Conservation (phyloP, 805 yeast genomes). For the Saccharomycopsis malanga region DNA sequence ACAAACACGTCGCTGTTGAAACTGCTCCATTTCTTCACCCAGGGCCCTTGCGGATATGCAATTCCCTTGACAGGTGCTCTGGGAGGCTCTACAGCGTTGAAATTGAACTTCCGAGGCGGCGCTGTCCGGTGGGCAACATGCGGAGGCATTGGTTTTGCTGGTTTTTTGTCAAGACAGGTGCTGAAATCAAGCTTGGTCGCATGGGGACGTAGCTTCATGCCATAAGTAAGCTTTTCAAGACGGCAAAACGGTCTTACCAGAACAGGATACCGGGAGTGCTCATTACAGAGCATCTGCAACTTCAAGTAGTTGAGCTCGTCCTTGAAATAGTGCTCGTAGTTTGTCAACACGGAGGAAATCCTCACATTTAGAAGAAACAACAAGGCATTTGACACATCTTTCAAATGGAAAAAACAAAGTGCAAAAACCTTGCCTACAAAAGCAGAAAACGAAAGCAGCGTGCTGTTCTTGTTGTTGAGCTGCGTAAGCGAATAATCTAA, state of each 20-base stretch:
- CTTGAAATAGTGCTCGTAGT: constrained; percentile 23
- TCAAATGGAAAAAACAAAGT: constrained; percentile 41
- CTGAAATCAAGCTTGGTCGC: neutral
- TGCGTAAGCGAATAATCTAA: constrained; percentile 42
- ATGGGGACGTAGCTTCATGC: constrained; percentile 8
- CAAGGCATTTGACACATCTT: constrained; percentile 44
- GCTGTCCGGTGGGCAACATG: neutral
- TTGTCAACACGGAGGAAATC: constrained; percentile 32
- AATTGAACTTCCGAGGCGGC: constrained; percentile 15
- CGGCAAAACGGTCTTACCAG: constrained; percentile 30
- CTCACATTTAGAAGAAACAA: constrained; percentile 51
- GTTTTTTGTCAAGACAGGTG: neutral
- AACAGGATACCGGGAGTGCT: constrained; percentile 25
- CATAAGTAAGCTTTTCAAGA: constrained; percentile 29
- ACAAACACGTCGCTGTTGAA: constrained; percentile 52
- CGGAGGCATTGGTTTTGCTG: neutral
- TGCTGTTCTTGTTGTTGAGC: constrained; percentile 36
- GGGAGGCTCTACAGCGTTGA: constrained; percentile 37
- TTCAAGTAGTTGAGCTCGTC: constrained; percentile 21
- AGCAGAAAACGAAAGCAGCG: constrained; percentile 43
- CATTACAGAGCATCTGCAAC: neutral
- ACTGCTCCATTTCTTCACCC: constrained; percentile 58
- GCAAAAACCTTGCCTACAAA: constrained; percentile 61
- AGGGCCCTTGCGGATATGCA: constrained; percentile 49
- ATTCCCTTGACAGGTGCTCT: constrained; percentile 36